Base-by-base conservation (phyloP, 2,329 filamentous ascomycete species). In the Diaporthe humulicola region DNA sequence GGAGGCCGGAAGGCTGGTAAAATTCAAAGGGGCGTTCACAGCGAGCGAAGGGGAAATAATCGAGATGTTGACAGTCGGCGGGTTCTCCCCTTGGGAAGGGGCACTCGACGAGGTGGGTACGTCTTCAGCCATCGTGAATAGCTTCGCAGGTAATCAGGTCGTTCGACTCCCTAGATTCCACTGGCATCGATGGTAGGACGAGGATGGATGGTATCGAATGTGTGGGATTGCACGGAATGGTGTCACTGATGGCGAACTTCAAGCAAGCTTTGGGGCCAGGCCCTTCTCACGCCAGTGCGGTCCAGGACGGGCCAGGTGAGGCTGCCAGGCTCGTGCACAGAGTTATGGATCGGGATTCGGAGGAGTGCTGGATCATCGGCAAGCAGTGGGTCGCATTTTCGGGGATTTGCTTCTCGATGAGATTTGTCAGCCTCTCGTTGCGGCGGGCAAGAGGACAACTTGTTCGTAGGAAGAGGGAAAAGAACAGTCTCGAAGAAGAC, bases 31-130 rank as follows among this genome's bases (percentile, higher is more conserved):
- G 28, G 86, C 84, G 70, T 85, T 86, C 17, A 91, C 88, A 48
- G 87, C 87, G 67, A 87, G 83, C 19, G 90, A 91, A 5, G 90
- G 90, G 75, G 90, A 92, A 54, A 92, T 80, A 74, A 93, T 84
- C 76, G 90, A 87, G 69, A 93, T 84, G 74, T 88, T 90, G 81
- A 92, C 87, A 48, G 83, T 83, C 70, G 85, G 83, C 40, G 78
- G 74, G 33, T 52, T 73, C 76, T 77, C 75, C 69, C 76, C 78
- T 42, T 73, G 70, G 69, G 79, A 75, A 25, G 78, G 79, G 60
- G 80, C 75, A 73, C 77, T 79, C 71, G 80, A 72, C 56, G 80
- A 75, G 38, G 76, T 78, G 67, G 80, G 75, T 72, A 81, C 78
- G 74, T 82, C 82, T 73, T 85, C 85, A 79, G 85, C 82, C 86